These are phyloP conservation scores for Aspergillus quadrilineatus DNA, from an alignment of 2,329 filamentous ascomycete species.

Conservation along the genomic window DNA sequence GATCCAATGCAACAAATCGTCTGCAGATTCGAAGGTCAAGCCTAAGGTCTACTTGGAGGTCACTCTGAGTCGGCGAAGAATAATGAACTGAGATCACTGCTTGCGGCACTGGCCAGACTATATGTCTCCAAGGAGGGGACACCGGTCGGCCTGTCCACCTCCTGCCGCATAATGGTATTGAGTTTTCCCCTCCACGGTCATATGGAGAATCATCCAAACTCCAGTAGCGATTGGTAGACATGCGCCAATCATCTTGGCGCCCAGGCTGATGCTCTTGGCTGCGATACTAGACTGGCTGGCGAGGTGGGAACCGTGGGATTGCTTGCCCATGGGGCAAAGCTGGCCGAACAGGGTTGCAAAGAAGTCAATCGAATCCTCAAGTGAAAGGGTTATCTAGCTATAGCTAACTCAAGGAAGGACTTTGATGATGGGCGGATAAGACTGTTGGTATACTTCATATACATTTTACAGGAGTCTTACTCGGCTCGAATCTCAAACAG, in stretches of 20 bases:
- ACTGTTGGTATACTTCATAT: too few relatives aligned
- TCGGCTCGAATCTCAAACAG: too few relatives aligned
- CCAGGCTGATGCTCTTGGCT: background rate
- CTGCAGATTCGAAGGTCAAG: background rate
- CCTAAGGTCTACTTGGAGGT: background rate
- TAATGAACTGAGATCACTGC: background rate
- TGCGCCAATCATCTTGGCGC: background rate
- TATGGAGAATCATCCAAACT: background rate
- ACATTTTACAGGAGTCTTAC: too few relatives aligned
- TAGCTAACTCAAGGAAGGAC: too few relatives aligned
- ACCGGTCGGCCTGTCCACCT: background rate
- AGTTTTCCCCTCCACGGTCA: background rate
- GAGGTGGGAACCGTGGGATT: too few relatives aligned
- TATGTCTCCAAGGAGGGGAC: background rate
- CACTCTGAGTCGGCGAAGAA: background rate
- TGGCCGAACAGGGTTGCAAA: too few relatives aligned
- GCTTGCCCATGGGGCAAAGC: too few relatives aligned
- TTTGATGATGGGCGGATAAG: too few relatives aligned
- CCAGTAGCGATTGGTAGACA: slow-evolving; percentile 4
- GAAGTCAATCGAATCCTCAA: too few relatives aligned
- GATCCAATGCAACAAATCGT: background rate
- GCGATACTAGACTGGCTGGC: background rate
- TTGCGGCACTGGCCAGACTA: background rate
- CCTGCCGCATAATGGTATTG: background rate
- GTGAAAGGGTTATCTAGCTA: too few relatives aligned